Evolutionary conservation across 2,329 filamentous ascomycete genomes (phyloP), one percentile per base, ranked within the genome.

Genomic region (Botrytis porri): DNA sequence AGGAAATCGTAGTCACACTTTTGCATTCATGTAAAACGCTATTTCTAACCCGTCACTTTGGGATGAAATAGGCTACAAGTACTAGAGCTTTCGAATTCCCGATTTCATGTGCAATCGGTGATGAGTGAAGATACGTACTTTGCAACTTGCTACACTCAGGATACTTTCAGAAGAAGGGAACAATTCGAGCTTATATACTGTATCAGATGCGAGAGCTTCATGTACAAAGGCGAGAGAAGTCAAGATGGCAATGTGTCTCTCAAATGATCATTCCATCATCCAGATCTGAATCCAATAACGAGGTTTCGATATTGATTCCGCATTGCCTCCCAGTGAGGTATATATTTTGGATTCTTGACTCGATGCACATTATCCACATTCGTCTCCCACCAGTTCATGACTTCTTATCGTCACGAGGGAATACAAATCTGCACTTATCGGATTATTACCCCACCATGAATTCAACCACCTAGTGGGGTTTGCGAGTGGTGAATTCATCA

Each of bases 371-470:
- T 62, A 39, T 62, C 60, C 22, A 39, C 35, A n/a, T 39, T 39
- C 60, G 25, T 62, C 60, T 62, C 63, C 63, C 63, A 65, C 63
- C 41, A 65, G 63, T 51, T 65, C 63, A 48, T 48, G 20, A n/a
- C 41, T 45, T 48, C 63, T 48, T 65, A 65, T 65, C 63, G 37
- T 65, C 63, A 65, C 63, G 63, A 48, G 63, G 63, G 25, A 35
- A 37, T 14, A 37, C 29, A 65, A 65, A 48, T 48, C 43, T 65
- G 35, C 12, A 65, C 63, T 65, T 65, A 65, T 65, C 63, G 41
- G 29, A 25, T 1, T n/a, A 18, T 39, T 62, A 62, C 60, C 60
- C 60, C 60, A 62, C 60, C 35, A 62, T 62, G 35, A 39, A 39
- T 39, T 62, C n/a, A 39, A 25, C 60, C 60, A 39, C 39, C 35